These are phyloP conservation scores for Pinus tabuliformis DNA, from an alignment of 75 land plant genomes.

Conservation along the genomic window DNA sequence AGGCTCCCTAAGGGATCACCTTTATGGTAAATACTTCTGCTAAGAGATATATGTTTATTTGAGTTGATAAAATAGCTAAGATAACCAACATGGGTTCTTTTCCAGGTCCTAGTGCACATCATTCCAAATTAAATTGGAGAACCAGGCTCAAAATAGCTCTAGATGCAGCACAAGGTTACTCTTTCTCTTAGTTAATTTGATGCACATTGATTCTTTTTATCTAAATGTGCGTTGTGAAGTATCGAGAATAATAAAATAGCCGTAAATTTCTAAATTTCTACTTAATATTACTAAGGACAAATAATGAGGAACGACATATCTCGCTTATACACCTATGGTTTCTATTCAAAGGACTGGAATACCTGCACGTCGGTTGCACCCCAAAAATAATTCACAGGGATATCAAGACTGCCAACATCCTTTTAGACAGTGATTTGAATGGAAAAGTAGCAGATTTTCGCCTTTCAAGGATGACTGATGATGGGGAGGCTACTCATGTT, in stretches of 20 bases:
- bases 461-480: neutral
- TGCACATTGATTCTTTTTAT: no score
- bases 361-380: no score
- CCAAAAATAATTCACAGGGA: no score
- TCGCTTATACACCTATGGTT: no score
- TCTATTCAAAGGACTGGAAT: no score
- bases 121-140: neutral
- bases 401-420: no score
- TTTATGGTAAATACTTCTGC: conserved; percentile 7
- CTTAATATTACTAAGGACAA: no score
- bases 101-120: neutral
- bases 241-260: no score
- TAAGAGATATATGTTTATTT: neutral
- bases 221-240: no score
- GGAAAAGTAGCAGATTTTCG: conserved; percentile 23
- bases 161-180: conserved; percentile 5
- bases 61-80: neutral
- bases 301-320: no score
- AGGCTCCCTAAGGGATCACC: conserved; percentile 58
- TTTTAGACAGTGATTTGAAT: neutral
- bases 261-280: no score
- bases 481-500: conserved; percentile 5
- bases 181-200: no score
- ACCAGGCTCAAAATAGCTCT: neutral
- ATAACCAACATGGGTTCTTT: neutral